Conservation (phyloP, 805 yeast species). For the Candida patagonica region DNA sequence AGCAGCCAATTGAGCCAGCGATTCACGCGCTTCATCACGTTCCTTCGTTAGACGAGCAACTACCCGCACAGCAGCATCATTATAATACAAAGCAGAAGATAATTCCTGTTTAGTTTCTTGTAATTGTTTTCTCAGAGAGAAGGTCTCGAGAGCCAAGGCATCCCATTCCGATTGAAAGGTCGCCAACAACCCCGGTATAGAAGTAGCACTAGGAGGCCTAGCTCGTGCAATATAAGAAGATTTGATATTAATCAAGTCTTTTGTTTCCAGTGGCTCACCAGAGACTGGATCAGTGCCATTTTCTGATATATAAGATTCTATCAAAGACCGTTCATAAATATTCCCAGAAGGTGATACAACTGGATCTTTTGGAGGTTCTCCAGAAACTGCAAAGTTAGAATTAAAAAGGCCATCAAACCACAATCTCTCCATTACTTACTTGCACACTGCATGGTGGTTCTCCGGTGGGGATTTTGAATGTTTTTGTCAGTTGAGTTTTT, state of each 20-base stretch:
- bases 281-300: conserved; percentile 69
- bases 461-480: not conserved
- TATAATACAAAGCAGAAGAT: conserved; percentile 68
- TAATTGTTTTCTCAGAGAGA: conserved; percentile 64
- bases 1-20: conserved; percentile 43
- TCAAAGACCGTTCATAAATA: conserved; percentile 55
- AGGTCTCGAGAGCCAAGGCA: conserved; percentile 70
- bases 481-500: not conserved
- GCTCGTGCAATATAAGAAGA: conserved; percentile 27
- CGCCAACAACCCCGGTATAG: conserved; percentile 70
- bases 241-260: conserved; percentile 46
- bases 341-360: conserved; percentile 46
- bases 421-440: conserved; percentile 18
- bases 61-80: conserved; percentile 85
- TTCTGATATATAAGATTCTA: conserved; percentile 53
- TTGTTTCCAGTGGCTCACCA: conserved; percentile 46
- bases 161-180: conserved; percentile 88
- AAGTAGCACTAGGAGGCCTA: conserved; percentile 42
- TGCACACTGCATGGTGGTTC: conserved; percentile 23
- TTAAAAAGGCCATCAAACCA: not conserved
- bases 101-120: conserved; percentile 59
- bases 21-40: conserved; percentile 61
- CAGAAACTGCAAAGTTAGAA: conserved; percentile 40
- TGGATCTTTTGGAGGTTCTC: conserved; percentile 58
- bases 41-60: conserved; percentile 70